phyloP scores from a whole-genome alignment of 1,284 basidiomycete genomes.

The Apiotrichum domesticum region DNA sequence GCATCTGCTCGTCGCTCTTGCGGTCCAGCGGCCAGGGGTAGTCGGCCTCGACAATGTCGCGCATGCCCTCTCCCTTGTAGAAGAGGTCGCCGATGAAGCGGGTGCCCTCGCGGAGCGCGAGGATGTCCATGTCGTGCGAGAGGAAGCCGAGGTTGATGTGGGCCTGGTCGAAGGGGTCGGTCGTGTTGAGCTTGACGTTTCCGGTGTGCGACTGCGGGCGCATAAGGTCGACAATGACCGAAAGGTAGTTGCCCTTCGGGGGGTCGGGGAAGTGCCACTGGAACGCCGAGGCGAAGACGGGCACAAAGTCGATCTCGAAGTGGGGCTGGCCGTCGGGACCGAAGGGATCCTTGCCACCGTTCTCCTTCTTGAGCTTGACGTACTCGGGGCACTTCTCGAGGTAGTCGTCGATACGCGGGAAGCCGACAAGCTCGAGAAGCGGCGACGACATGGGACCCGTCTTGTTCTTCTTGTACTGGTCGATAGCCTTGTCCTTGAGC shows the following conservation, averaged over 20 bases:
- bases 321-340: slow-evolving; percentile 13
- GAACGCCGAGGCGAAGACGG: slow-evolving; percentile 8
- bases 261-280: slow-evolving; percentile 14
- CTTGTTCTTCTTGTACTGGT: slow-evolving; percentile 8
- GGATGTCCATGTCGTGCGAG: slow-evolving; percentile 40
- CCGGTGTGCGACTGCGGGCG: slow-evolving; percentile 9
- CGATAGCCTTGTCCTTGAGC: not conserved
- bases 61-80: slow-evolving; percentile 28
- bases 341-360: slow-evolving; percentile 13
- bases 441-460: slow-evolving; percentile 3
- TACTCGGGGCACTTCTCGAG: slow-evolving; percentile 7
- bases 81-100: slow-evolving; percentile 14
- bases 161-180: slow-evolving; percentile 55
- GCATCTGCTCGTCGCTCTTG: slow-evolving; percentile 20
- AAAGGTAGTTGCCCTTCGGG: slow-evolving; percentile 7
- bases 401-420: slow-evolving; percentile 12
- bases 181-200: slow-evolving; percentile 52
- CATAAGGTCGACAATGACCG: slow-evolving; percentile 17
- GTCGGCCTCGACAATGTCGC: slow-evolving; percentile 21
- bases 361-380: slow-evolving; percentile 12
- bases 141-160: slow-evolving; percentile 59
- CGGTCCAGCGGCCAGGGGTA: slow-evolving; percentile 17
- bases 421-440: slow-evolving; percentile 13
- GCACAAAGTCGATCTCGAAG: slow-evolving; percentile 17
- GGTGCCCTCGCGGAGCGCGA: slow-evolving; percentile 21